phyloP scores from a whole-genome alignment of 192 early-diverging fungal genomes.

The Rhizophagus prolifer region DNA sequence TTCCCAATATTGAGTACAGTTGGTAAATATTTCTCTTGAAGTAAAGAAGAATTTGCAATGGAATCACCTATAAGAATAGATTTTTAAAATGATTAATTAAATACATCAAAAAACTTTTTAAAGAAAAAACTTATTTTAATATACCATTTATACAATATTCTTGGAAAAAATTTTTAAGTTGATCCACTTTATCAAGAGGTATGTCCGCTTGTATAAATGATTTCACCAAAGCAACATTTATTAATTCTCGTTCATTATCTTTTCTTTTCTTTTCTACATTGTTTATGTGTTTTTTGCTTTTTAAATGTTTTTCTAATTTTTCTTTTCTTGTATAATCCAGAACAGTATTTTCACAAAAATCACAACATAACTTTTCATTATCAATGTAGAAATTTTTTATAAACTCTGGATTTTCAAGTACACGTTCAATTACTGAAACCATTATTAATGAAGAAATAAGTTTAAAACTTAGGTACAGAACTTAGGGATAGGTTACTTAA shows the following conservation, averaged over 20 bases:
- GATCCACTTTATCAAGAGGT: conserved; percentile 5
- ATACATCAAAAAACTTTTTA: not conserved
- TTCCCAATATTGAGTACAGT: not conserved
- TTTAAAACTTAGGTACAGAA: no score
- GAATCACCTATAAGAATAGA: not conserved
- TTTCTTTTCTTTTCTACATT: not conserved
- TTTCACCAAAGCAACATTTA: not conserved
- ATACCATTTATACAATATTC: not conserved
- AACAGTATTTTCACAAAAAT: not conserved
- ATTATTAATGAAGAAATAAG: no score
- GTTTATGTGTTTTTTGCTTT: not conserved
- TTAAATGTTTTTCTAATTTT: not conserved
- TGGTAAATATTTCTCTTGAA: not conserved
- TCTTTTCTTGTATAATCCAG: not conserved
- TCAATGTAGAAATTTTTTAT: conserved; percentile 7
- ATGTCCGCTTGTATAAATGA: not conserved
- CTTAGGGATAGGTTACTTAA: no score
- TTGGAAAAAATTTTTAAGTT: not conserved
- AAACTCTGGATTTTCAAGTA: not conserved
- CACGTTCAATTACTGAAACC: not conserved
- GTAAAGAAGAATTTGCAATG: not conserved
- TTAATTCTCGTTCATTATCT: not conserved
- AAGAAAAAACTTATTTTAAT: not conserved
- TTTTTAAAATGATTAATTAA: not conserved
- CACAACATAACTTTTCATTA: not conserved